Evolutionary conservation across 2,329 filamentous ascomycete species (phyloP).

Genomic region (Aspergillus pseudoglaucus): DNA sequence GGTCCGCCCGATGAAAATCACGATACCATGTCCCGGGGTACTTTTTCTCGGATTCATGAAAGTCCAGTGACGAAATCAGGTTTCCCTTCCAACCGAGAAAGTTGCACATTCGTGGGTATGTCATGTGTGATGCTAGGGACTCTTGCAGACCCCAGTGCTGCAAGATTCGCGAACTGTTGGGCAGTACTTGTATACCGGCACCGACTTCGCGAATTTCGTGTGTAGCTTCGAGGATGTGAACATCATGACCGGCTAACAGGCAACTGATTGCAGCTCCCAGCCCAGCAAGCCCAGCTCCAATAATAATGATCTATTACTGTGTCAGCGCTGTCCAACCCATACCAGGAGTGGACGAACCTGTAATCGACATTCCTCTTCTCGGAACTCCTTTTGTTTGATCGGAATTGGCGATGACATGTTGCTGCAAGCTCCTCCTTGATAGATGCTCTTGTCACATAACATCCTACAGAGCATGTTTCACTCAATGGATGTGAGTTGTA

Average conservation of each 20-base stretch:
- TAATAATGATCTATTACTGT: conserved; percentile 25
- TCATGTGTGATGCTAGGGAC: conserved; percentile 34
- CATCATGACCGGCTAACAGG: conserved; percentile 18
- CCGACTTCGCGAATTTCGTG: conserved; percentile 22
- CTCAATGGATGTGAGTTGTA: background rate
- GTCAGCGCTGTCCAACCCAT: background rate
- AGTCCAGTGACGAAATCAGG: conserved; percentile 44
- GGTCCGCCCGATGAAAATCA: conserved; percentile 50
- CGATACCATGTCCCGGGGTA: conserved; percentile 40
- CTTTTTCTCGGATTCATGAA: conserved; percentile 34
- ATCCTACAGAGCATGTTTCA: background rate
- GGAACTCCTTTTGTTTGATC: conserved; percentile 30
- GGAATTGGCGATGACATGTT: conserved; percentile 37
- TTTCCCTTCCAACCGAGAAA: conserved; percentile 51
- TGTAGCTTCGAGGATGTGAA: conserved; percentile 19
- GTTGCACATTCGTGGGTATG: conserved; percentile 39
- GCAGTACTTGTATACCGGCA: conserved; percentile 23
- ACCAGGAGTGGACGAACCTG: conserved; percentile 24
- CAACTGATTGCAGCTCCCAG: conserved; percentile 21
- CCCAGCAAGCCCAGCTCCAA: conserved; percentile 23
- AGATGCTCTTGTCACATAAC: background rate
- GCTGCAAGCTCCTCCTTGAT: background rate
- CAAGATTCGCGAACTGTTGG: conserved; percentile 24
- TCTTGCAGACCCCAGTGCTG: conserved; percentile 39
- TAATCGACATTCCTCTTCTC: conserved; percentile 42